Percentiles rank a stretch among this genome's conserved stretches.
Evolutionary conservation across 1,139 yeast genomes (phyloP).

Genomic region (Lodderomyces parapsilosis): DNA sequence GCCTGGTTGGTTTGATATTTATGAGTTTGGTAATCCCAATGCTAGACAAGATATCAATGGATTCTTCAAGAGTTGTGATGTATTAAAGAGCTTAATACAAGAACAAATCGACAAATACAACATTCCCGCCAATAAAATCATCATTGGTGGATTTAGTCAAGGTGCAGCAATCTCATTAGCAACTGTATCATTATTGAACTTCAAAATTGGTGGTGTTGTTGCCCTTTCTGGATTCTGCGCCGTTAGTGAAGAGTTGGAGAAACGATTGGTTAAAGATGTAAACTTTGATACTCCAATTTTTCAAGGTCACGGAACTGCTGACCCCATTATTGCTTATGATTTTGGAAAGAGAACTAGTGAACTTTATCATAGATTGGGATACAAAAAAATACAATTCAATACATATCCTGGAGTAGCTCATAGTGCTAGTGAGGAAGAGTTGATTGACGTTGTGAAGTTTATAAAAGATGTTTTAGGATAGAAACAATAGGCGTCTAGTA

Average conservation of each 20-base stretch:
- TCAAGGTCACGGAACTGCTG: conserved; percentile 85
- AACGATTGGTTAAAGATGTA: conserved; percentile 22
- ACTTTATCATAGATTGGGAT: conserved; percentile 48
- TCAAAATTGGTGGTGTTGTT: conserved; percentile 74
- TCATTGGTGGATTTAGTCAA: conserved; percentile 93
- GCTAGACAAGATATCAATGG: conserved; percentile 64
- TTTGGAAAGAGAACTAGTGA: conserved; percentile 51
- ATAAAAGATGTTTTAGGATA: conserved; percentile 24
- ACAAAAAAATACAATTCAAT: conserved; percentile 53
- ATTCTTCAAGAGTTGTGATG: conserved; percentile 54
- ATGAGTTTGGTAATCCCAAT: conserved; percentile 48
- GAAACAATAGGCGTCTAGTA: conserved; percentile 1
- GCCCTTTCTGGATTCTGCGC: conserved; percentile 81
- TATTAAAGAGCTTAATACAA: conserved; percentile 52
- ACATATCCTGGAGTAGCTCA: conserved; percentile 67
- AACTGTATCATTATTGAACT: conserved; percentile 40
- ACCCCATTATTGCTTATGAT: conserved; percentile 57
- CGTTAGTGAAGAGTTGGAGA: conserved; percentile 39
- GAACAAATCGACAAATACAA: conserved; percentile 62
- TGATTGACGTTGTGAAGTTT: conserved; percentile 58
- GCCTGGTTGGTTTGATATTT: conserved; percentile 91
- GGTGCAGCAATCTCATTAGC: conserved; percentile 86
- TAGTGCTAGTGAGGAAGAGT: conserved; percentile 64
- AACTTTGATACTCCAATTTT: conserved; percentile 74
- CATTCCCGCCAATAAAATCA: conserved; percentile 66